Evolutionary conservation across 768 basidiomycete species (phyloP).

Genomic region (Lactarius tabidus): DNA sequence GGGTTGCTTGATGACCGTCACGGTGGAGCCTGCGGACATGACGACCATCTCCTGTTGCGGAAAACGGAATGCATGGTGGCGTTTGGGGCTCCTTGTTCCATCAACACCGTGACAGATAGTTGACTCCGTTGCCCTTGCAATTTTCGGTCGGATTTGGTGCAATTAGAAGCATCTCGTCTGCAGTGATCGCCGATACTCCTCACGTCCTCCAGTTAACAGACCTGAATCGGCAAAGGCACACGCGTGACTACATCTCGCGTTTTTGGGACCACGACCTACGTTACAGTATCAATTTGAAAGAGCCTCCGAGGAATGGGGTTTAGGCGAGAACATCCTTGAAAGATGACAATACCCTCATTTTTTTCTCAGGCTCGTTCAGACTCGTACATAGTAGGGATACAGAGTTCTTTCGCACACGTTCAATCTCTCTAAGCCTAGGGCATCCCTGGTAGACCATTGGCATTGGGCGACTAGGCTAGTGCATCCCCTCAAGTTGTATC

Average conservation of each 20-base stretch:
- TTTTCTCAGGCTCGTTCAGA: too few relatives aligned
- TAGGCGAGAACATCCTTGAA: neutral
- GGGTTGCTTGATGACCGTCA: neutral
- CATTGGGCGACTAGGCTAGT: neutral
- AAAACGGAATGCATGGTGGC: neutral
- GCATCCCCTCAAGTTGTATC: neutral
- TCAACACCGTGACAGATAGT: neutral
- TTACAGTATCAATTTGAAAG: neutral
- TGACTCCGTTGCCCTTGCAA: conserved; percentile 2
- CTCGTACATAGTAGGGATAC: too few relatives aligned
- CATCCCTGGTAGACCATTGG: neutral
- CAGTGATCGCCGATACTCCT: neutral
- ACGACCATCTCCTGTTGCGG: neutral
- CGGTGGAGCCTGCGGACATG: neutral
- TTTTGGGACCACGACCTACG: neutral
- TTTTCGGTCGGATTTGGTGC: neutral
- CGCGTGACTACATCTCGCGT: neutral
- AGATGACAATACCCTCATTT: neutral
- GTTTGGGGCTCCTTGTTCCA: neutral
- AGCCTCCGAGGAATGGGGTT: neutral
- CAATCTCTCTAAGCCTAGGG: neutral
- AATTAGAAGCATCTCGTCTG: neutral
- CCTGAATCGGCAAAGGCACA: neutral
- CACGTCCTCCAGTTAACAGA: neutral
- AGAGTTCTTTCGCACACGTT: neutral